A percentile compares a stretch with the other conserved stretches of the same genome.
phyloP scores from a whole-genome alignment of 2,329 filamentous ascomycete genomes.

The Neonectria hederae region DNA sequence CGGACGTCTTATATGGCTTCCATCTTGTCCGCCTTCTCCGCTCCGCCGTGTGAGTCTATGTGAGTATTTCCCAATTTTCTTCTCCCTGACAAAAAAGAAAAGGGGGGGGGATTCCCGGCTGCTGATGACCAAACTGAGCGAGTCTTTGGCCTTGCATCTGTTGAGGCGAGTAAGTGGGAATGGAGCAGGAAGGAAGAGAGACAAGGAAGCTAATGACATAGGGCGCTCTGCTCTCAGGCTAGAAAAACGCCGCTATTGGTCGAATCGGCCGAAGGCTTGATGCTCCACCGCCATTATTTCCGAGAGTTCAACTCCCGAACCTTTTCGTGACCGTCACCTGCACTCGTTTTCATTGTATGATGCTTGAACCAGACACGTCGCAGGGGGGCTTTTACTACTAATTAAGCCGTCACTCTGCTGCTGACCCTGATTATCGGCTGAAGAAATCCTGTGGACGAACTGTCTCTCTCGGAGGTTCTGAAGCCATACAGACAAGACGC shows the following conservation, averaged over 20 bases:
- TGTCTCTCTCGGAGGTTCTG: not conserved
- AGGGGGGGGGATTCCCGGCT: too few species aligned
- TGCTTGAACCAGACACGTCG: too few species aligned
- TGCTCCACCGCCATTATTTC: not conserved
- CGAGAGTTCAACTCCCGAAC: not conserved
- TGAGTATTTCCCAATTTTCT: not conserved
- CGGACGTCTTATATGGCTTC: not conserved
- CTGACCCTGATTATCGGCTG: not conserved
- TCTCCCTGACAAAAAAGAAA: not conserved
- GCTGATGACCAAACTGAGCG: not conserved
- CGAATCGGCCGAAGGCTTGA: constrained; percentile 13
- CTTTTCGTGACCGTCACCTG: not conserved
- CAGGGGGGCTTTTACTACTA: not conserved
- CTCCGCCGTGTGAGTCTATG: not conserved
- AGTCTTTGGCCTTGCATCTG: not conserved
- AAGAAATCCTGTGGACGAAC: not conserved
- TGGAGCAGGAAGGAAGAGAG: not conserved
- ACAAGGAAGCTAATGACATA: not conserved
- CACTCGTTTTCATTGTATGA: not conserved
- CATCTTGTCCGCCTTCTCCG: not conserved
- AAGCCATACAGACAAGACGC: not conserved
- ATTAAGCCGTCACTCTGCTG: not conserved
- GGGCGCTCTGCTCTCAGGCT: too few species aligned
- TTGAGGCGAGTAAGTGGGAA: not conserved
- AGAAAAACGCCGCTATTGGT: constrained; percentile 16